Base-by-base conservation (phyloP, 768 basidiomycete species). In the Suillus subluteus region DNA sequence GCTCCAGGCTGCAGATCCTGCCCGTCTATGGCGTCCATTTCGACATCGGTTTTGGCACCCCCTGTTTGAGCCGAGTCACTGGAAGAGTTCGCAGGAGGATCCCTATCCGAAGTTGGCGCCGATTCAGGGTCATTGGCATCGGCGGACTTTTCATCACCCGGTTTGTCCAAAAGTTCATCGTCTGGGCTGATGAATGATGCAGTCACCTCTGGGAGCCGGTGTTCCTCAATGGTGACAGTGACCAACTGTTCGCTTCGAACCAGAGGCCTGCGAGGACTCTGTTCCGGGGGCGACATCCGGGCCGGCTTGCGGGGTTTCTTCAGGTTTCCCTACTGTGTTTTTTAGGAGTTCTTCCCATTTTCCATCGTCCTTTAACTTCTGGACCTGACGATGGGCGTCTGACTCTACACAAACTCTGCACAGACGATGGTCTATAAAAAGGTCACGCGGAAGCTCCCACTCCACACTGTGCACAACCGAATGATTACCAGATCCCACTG, bases 381-480 rank as follows among this genome's bases (percentile, higher is more conserved):
- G 43, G 18, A 72, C 32, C 16, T 76, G 73, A 58, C 71, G 69
- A 15, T 70, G 56, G 30, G 75, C 66, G 16, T 79, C 78, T 4
- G 77, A 75, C 15, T 72, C 41, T 35, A 83, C 75, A 58, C 86
- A 87, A 8, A 64, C 8, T 0, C 58, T 38, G 72, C 86, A 87
- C 2, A 86, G 26, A 0, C 70, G 66, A 2, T 78, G 75, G 3
- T 72, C 74, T 7, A 75, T 61, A 6, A 86, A 74, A 7, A 82
- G 21, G 21, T 78, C 73, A 1, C 82, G 80, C 1, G 88, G 87
- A 2, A 89, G 70, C 48, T 86, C 85, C 79, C 83, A 83, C 63
- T 86, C 83, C 7, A 81, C 85, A 48, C 78, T 71, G 69, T 85
- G 84, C 0, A 87, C 85, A 41, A 74, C 56, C 0, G 88, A 89